Conservation (phyloP, 2,329 filamentous ascomycete genomes). For the Apiospora hydei region DNA sequence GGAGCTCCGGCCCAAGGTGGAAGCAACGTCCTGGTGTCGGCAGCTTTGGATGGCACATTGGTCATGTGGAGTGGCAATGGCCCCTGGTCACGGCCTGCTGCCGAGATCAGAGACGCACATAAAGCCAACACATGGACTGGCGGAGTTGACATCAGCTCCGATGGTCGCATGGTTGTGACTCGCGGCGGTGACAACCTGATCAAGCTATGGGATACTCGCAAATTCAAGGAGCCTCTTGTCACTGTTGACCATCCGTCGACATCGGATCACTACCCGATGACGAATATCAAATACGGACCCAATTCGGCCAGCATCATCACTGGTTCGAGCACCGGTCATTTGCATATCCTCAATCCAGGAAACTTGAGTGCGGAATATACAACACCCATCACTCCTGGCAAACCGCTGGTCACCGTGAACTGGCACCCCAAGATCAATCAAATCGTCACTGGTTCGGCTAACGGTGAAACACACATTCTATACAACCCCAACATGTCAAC, state of each 20-base stretch:
- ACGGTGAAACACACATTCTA: conserved; percentile 86
- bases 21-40: conserved; percentile 78
- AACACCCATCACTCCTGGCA: conserved; percentile 87
- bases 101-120: conserved; percentile 86
- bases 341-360: conserved; percentile 93
- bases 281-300: conserved; percentile 89
- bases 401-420: conserved; percentile 80
- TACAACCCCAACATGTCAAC: conserved; percentile 87
- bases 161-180: conserved; percentile 90
- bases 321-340: conserved; percentile 82
- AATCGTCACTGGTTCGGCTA: conserved; percentile 91
- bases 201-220: conserved; percentile 96
- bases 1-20: conserved; percentile 78
- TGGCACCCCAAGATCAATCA: conserved; percentile 98
- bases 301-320: conserved; percentile 86
- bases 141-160: conserved; percentile 87
- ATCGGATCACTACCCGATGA: conserved; percentile 81
- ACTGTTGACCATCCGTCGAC: conserved; percentile 82
- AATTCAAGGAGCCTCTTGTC: conserved; percentile 90
- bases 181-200: conserved; percentile 90
- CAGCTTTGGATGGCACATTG: conserved; percentile 87
- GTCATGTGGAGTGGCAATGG: conserved; percentile 93
- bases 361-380: conserved; percentile 85
- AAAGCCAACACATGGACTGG: conserved; percentile 86
- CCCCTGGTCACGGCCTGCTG: conserved; percentile 81